Evolutionary conservation across 345 rosid species (phyloP), one percentile per base, ranked within the genome.

Genomic region (Melaleuca alternifolia): DNA sequence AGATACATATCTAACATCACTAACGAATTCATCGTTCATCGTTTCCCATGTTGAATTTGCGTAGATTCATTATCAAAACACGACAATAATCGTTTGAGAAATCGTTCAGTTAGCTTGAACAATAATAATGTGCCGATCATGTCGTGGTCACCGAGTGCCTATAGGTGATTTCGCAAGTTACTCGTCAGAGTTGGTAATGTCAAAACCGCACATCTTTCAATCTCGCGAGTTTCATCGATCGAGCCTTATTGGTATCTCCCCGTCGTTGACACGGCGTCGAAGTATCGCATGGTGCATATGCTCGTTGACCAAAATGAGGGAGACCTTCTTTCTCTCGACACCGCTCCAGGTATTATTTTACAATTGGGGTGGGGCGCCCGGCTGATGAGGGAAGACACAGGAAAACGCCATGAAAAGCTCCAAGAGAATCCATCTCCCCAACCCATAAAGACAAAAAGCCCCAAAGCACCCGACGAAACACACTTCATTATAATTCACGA

Each of bases 141-240:
- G 12, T 0, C 1, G 1, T 9, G 16, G 20, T 30, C 76, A 16
- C 6, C 44, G 0, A 62, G 3, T 11, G 0, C 23, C 11, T 8
- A 0, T 1, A 7, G 10, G 56, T 9, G 0, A 41, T 4, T 41
- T 41, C 41, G n/a, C n/a, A n/a, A n/a, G n/a, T n/a, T n/a, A n/a
- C n/a, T n/a, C n/a, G n/a, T n/a, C n/a, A n/a, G n/a, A n/a, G n/a
- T n/a, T n/a, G n/a, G n/a, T n/a, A n/a, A n/a, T n/a, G n/a, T n/a
- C n/a, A n/a, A n/a, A n/a, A n/a, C n/a, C n/a, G n/a, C n/a, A n/a
- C n/a, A 4, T 65, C 77, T 65, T 8, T 16, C 0, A 2, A 6
- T 28, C 28, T 2, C 41, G n/a, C 1, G 18, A 4, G 2, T 59
- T 6, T 2, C 2, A 2, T 61, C 33, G 7, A 28, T 61, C 10